These are phyloP conservation scores for Penicillium sp. DNA, from an alignment of 2,329 filamentous ascomycete genomes.

Conservation along the genomic window DNA sequence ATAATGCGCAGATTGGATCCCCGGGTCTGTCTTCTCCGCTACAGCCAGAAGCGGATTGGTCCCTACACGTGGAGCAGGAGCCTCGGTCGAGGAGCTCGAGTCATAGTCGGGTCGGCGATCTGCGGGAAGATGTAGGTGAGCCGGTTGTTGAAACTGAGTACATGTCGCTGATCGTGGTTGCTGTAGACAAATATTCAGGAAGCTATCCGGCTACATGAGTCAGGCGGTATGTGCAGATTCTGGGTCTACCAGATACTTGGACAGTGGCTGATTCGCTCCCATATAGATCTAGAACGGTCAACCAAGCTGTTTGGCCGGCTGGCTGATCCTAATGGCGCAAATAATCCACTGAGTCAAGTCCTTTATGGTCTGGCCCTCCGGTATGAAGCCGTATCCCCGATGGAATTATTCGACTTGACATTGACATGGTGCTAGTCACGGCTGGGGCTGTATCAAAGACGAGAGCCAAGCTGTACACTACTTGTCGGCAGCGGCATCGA, in stretches of 20 bases:
- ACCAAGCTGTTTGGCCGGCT: constrained; percentile 82
- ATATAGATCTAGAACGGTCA: constrained; percentile 65
- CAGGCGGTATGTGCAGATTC: constrained; percentile 52
- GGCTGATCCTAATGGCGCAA: constrained; percentile 77
- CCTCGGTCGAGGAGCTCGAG: constrained; percentile 35
- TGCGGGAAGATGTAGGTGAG: constrained; percentile 37
- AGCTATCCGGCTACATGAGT: constrained; percentile 91
- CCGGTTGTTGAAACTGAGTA: neutral
- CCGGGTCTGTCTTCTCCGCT: constrained; percentile 35
- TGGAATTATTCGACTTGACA: neutral
- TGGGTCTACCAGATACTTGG: neutral
- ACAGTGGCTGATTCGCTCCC: neutral
- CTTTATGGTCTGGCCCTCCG: constrained; percentile 88
- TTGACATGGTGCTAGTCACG: constrained; percentile 61
- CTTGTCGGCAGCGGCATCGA: constrained; percentile 82
- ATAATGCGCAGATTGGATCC: constrained; percentile 44
- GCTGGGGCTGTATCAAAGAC: constrained; percentile 81
- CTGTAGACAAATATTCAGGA: constrained; percentile 70
- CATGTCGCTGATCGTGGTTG: constrained; percentile 6
- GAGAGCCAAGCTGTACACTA: constrained; percentile 73
- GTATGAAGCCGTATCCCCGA: constrained; percentile 47
- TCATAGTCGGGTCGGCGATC: constrained; percentile 30
- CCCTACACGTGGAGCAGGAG: constrained; percentile 7
- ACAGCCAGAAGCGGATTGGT: constrained; percentile 14
- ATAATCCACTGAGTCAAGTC: constrained; percentile 93